Base-by-base conservation (phyloP, 805 yeast genomes). In the Candida corydali region DNA sequence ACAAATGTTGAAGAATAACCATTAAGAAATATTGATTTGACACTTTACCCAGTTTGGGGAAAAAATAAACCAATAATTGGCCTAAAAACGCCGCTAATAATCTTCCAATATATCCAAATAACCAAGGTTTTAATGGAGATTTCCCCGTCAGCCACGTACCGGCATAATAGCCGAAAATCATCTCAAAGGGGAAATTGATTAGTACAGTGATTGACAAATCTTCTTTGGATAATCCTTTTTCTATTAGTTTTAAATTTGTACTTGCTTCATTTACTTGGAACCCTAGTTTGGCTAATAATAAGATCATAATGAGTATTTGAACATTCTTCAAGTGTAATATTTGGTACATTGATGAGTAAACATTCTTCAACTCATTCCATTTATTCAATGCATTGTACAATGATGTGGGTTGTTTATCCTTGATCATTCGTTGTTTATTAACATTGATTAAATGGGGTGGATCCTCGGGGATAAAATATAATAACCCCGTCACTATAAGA, bases 261-360 rank as follows among this genome's bases (percentile, higher is more conserved):
- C 95, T 97, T 6, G 93, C 88, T 59, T 93, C 98, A 52, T 89
- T 93, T 19, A 89, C 95, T 55, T 89, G 96, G 59, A 93, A 93
- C 2, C 96, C 98, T 40, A 91, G 70, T 53, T 93, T 93, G 26
- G 95, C 80, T 8, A 87, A 57, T 29, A 93, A 58, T 51, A 88
- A 89, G 7, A 93, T 76, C 2, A 79, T 45, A 15, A 87, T 80
- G 47, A 93, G 77, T 5, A 80, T 69, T 55, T 79, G 88, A 30
- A 93, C 82, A 41, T 86, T 79, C 8, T 78, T 75, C 14, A 86
- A 63, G 46, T 74, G 76, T 28, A 85, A 59, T n/a, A 86, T 86
- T 45, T 76, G 68, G 54, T 70, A 67, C 85, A 86, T 85, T 32
- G 83, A 72, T 5, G 42, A 36, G 49, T 86, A 86, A 12, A 84